Percentiles rank a stretch among this genome's conserved stretches.
Conservation (phyloP, 1,284 basidiomycete genomes). For the Ustilago hordei region DNA sequence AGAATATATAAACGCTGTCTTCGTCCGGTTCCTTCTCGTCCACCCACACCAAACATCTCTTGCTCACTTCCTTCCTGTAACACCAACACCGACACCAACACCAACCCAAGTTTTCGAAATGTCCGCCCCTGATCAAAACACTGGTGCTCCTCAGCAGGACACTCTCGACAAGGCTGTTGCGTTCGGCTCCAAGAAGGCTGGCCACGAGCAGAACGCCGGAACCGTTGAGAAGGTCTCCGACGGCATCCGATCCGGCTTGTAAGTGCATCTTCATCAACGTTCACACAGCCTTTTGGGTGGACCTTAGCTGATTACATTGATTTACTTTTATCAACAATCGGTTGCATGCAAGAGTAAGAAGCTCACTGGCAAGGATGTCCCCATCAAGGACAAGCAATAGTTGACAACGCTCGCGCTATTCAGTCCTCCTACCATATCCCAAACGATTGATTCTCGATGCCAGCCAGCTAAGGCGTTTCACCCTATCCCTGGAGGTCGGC, state of each 20-base stretch:
- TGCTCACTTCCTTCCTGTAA: too few species aligned
- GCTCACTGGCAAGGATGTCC: constrained; percentile 59
- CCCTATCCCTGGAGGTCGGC: neutral
- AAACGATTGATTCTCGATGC: constrained; percentile 12
- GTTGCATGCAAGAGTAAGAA: constrained; percentile 48
- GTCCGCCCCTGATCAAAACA: constrained; percentile 41
- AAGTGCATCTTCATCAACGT: constrained; percentile 8
- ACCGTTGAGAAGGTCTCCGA: constrained; percentile 63
- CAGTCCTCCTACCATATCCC: constrained; percentile 8
- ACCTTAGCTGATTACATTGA: neutral
- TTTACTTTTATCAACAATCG: neutral
- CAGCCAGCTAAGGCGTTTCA: neutral
- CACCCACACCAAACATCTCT: neutral
- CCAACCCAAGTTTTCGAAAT: constrained; percentile 4
- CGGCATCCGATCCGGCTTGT: constrained; percentile 57
- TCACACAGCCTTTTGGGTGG: neutral
- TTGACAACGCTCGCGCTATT: neutral
- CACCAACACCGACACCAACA: neutral
- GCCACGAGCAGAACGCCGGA: constrained; percentile 44
- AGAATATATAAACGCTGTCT: constrained; percentile 1
- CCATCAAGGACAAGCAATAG: constrained; percentile 63
- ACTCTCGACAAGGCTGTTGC: constrained; percentile 60
- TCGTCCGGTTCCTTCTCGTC: neutral
- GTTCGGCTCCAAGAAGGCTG: constrained; percentile 40
- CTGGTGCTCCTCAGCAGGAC: constrained; percentile 52